These are phyloP conservation scores for Calonectria henricotiae DNA, from an alignment of 2,329 filamentous ascomycete genomes.

Conservation along the genomic window DNA sequence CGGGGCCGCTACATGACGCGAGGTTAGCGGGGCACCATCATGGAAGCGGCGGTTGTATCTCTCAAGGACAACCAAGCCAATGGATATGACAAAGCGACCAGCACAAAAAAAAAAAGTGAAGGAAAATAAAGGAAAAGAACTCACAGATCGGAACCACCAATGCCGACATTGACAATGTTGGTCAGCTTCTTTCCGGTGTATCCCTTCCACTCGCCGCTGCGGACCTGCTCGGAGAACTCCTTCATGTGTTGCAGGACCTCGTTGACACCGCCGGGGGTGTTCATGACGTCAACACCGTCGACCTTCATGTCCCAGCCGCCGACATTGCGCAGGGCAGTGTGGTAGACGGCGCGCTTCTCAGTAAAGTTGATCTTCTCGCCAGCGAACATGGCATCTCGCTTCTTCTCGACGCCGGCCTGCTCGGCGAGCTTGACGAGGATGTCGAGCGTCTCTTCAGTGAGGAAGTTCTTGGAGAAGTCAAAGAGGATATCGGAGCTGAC, in stretches of 20 bases:
- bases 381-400: constrained; percentile 97
- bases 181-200: constrained; percentile 98
- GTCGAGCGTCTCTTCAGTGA: constrained; percentile 92
- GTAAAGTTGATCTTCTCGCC: constrained; percentile 99
- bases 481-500: constrained; percentile 93
- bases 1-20: constrained; percentile 80
- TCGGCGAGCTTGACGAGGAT: constrained; percentile 91
- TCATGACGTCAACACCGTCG: constrained; percentile 93
- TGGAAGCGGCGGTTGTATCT: constrained; percentile 19
- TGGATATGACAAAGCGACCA: not conserved
- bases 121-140: constrained; percentile 57
- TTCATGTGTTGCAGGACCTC: constrained; percentile 97
- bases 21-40: constrained; percentile 38
- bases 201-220: constrained; percentile 96
- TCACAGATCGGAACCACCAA: constrained; percentile 98
- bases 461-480: constrained; percentile 99
- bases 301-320: constrained; percentile 87
- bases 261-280: constrained; percentile 89
- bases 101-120: not conserved
- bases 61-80: not conserved
- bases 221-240: constrained; percentile 95
- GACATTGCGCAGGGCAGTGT: constrained; percentile 93
- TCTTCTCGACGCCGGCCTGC: constrained; percentile 91
- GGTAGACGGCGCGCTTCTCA: constrained; percentile 95
- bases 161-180: constrained; percentile 97